Base-by-base conservation (phyloP, 1,284 basidiomycete species). In the Moesziomyces antarcticus region DNA sequence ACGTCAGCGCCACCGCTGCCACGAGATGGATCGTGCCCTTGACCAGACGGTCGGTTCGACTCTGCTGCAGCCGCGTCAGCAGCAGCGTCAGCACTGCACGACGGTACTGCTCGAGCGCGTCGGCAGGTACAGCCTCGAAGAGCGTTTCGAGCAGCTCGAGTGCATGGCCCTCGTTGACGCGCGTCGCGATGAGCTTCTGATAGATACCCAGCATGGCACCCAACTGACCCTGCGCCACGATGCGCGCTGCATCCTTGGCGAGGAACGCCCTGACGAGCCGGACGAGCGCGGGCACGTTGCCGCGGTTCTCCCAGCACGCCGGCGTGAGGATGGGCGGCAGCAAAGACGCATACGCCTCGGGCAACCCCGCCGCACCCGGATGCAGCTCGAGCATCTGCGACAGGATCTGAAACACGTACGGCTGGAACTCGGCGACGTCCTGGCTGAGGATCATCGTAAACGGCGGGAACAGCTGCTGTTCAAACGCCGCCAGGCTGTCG, bases 361-460 rank as follows among this genome's bases (percentile, higher is more conserved):
- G 94, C 9, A 97, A 87, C 21, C 84, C 80, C 9, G 35, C 49
- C 14, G 46, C 18, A 41, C 37, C 7, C 37, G 72, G 78, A 79
- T 96, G 94, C 10, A 93, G 86, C 75, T 95, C 93, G 40, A 99
- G 90, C 88, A 99, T 93, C 84, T 99, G 96, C 0, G 94, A 92
- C 33, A 98, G 89, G 75, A 99, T 90, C 84, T 99, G 97, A 88
- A 99, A 98, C 53, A 93, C 92, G 84, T 96, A 99, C 2, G 96
- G 96, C 54, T 97, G 92, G 83, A 97, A 99, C 86, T 98, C 96
- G 93, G 82, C 91, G 27, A 98, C 93, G 75, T 99, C 96, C 78
- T 93, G 90, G 75, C 93, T 90, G 5, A 99, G 85, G 80, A 98
- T 94, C 66, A 90, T 84, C 9, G 92, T 94, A 81, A 97, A 95